Percentiles rank a stretch among this genome's conserved stretches.
Evolutionary conservation across 78 protist genomes (phyloP).

Genomic region (Pigoraptor vietnamica): DNA sequence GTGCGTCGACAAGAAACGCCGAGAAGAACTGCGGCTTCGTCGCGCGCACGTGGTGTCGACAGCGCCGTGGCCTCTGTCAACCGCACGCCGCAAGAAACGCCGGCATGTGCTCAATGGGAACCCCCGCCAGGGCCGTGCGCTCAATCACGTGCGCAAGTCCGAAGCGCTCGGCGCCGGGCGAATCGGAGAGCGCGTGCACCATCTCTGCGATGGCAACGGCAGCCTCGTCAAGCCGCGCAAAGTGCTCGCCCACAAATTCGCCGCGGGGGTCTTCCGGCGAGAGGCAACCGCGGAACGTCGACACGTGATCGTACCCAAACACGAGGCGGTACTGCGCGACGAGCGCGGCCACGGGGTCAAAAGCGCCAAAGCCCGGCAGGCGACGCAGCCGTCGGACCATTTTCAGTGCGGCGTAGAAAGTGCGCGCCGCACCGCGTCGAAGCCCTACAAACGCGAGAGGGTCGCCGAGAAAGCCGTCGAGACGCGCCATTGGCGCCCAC

Average conservation of each 20-base stretch:
- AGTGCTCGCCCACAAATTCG: background rate
- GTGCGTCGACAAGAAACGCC: no score
- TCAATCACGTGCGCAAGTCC: background rate
- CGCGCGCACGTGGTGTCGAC: no score
- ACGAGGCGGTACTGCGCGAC: background rate
- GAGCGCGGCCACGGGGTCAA: background rate
- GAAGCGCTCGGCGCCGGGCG: background rate
- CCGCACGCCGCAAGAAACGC: background rate
- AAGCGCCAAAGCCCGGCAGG: background rate
- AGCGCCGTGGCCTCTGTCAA: no score
- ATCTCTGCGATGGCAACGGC: background rate
- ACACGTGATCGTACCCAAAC: background rate
- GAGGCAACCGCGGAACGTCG: background rate
- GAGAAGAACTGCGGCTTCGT: no score
- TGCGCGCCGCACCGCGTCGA: background rate
- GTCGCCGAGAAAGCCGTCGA: background rate
- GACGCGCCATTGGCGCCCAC: background rate
- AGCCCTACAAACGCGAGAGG: background rate
- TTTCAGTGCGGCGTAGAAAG: background rate
- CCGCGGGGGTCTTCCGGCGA: background rate
- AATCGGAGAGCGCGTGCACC: background rate
- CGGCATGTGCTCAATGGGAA: background rate
- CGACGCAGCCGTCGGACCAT: background rate
- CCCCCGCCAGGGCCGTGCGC: background rate
- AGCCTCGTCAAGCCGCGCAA: background rate